Conservation (phyloP, 495 filamentous ascomycete species). For the Tuber microsphaerosporum region DNA sequence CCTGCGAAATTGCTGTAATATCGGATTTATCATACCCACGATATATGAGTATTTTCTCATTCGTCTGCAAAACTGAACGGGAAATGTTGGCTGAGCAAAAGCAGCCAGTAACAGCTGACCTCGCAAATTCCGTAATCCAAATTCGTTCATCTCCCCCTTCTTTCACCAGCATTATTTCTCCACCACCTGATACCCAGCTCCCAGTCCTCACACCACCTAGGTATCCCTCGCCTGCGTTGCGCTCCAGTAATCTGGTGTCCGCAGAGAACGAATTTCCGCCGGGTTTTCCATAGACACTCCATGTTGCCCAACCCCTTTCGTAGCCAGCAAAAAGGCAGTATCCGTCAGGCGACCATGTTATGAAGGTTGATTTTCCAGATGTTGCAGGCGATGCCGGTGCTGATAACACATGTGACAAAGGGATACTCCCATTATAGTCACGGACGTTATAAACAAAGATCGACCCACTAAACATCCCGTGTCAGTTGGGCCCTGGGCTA, state of each 20-base stretch:
- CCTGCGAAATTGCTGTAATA: constrained; percentile 82
- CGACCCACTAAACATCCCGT: constrained; percentile 49
- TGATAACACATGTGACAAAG: constrained; percentile 72
- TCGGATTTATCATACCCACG: constrained; percentile 86
- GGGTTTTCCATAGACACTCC: constrained; percentile 93
- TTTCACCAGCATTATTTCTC: constrained; percentile 67
- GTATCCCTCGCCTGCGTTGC: constrained; percentile 67
- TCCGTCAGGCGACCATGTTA: constrained; percentile 89
- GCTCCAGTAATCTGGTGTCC: constrained; percentile 56
- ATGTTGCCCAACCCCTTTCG: constrained; percentile 85
- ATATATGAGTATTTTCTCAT: constrained; percentile 78
- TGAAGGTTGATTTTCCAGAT: constrained; percentile 62
- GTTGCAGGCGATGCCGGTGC: constrained; percentile 56
- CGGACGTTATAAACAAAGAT: constrained; percentile 80
- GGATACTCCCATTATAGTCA: constrained; percentile 89
- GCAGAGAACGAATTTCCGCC: constrained; percentile 71
- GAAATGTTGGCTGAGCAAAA: constrained; percentile 84
- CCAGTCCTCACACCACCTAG: constrained; percentile 65
- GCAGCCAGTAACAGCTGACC: constrained; percentile 82
- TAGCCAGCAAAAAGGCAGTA: constrained; percentile 95
- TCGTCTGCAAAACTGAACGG: constrained; percentile 78
- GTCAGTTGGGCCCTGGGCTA: background rate
- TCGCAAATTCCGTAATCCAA: constrained; percentile 85
- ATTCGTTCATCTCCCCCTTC: constrained; percentile 61
- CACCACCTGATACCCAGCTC: constrained; percentile 80